A percentile compares a stretch with the other conserved stretches of the same genome.
Conservation (phyloP, 768 basidiomycete genomes). For the Sporobolomyces pararoseus region DNA sequence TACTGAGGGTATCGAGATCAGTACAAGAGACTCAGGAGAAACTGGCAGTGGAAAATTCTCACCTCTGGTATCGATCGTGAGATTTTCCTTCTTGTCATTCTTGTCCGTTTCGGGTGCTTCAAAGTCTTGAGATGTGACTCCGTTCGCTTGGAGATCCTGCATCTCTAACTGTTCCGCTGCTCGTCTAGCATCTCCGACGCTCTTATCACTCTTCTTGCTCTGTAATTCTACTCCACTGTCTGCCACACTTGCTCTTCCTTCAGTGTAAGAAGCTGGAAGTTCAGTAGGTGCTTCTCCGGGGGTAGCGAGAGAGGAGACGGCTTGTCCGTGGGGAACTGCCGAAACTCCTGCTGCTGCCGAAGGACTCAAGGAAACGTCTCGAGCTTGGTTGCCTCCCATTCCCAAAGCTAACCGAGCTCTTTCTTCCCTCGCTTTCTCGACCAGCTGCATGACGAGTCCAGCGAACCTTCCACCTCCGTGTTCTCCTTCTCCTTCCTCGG, state of each 20-base stretch:
- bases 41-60: no score
- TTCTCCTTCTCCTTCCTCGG: conserved; percentile 11
- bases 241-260: conserved; percentile 10
- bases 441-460: conserved; percentile 32
- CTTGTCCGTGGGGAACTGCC: conserved; percentile 15
- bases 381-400: background rate
- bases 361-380: background rate
- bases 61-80: background rate
- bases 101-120: background rate
- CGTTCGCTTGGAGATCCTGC: background rate
- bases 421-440: conserved; percentile 40
- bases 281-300: conserved; percentile 4
- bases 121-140: conserved; percentile 7
- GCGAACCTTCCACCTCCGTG: conserved; percentile 34
- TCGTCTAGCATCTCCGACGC: background rate
- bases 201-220: conserved; percentile 22
- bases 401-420: conserved; percentile 34
- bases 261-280: background rate
- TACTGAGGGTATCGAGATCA: background rate
- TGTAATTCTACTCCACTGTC: conserved; percentile 27
- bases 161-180: background rate
- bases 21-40: background rate
- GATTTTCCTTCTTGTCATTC: background rate
- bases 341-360: background rate
- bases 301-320: background rate